Conservation (phyloP, 1,284 basidiomycete species). For the Omphalotus olearius region DNA sequence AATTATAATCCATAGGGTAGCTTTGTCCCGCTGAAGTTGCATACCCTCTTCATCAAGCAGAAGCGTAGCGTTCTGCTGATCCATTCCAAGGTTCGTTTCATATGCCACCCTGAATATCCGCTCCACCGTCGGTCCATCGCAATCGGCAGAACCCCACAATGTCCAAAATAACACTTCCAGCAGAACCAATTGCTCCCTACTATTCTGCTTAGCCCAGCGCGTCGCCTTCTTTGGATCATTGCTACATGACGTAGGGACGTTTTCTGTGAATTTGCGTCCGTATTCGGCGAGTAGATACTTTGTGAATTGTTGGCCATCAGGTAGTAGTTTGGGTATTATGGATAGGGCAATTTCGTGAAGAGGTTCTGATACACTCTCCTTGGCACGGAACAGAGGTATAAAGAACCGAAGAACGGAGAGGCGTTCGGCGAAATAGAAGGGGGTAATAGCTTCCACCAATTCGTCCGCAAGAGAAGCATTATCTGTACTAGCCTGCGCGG, state of each 20-base stretch:
- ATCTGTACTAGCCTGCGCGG: conserved; percentile 35
- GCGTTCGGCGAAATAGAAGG: conserved; percentile 78
- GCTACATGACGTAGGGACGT: conserved; percentile 47
- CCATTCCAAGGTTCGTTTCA: conserved; percentile 60
- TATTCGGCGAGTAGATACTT: conserved; percentile 56
- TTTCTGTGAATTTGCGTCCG: conserved; percentile 45
- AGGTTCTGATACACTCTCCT: conserved; percentile 50
- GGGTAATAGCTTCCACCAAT: conserved; percentile 66
- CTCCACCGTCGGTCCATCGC: conserved; percentile 58
- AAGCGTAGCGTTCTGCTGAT: conserved; percentile 63
- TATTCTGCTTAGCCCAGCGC: conserved; percentile 76
- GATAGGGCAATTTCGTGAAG: conserved; percentile 51
- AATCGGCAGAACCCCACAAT: conserved; percentile 74
- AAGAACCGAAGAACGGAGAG: conserved; percentile 57
- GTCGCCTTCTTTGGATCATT: conserved; percentile 59
- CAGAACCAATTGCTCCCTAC: conserved; percentile 74
- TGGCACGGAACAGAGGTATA: conserved; percentile 60
- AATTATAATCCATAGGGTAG: conserved; percentile 73
- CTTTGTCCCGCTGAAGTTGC: conserved; percentile 62
- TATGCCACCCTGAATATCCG: conserved; percentile 64
- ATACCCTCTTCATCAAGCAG: conserved; percentile 71
- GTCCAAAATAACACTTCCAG: conserved; percentile 84
- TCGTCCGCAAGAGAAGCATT: conserved; percentile 49
- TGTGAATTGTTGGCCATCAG: conserved; percentile 56
- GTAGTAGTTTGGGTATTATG: conserved; percentile 56